These are phyloP conservation scores for Penicillium desertorum DNA, from an alignment of 495 filamentous ascomycete species.

Conservation along the genomic window DNA sequence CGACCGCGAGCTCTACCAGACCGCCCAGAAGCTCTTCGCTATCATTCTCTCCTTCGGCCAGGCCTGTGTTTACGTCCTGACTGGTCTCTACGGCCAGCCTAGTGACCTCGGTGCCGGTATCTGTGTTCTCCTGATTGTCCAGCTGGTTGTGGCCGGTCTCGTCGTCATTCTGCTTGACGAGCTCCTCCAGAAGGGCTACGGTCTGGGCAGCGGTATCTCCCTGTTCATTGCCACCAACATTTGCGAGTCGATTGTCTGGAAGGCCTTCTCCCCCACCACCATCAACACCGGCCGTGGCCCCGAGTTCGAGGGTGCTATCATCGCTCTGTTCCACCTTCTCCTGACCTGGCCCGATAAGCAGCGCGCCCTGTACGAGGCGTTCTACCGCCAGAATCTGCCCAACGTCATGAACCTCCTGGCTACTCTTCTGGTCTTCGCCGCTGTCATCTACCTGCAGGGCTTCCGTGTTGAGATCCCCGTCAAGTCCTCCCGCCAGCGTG, in stretches of 20 bases:
- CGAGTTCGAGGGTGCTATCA: conserved; percentile 98
- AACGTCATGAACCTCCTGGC: conserved; percentile 99
- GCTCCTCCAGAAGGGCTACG: conserved; percentile 98
- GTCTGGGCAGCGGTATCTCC: conserved; percentile 96
- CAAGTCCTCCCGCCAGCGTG: conserved; percentile 98
- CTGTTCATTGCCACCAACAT: conserved; percentile 99
- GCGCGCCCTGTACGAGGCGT: conserved; percentile 93
- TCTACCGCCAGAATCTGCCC: conserved; percentile 98
- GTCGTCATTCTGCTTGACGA: conserved; percentile 99
- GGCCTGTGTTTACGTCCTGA: conserved; percentile 94
- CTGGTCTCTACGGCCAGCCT: conserved; percentile 94
- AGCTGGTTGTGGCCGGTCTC: conserved; percentile 93
- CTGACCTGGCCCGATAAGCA: conserved; percentile 99
- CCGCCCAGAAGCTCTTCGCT: conserved; percentile 98
- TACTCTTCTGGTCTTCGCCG: conserved; percentile 88
- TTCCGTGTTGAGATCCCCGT: conserved; percentile 99
- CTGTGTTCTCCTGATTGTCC: conserved; percentile 94
- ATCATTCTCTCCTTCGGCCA: conserved; percentile 97
- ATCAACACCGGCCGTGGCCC: conserved; percentile 99
- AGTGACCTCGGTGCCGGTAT: conserved; percentile 96
- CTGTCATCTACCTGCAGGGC: conserved; percentile 99
- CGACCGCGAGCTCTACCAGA: conserved; percentile 99
- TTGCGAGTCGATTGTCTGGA: conserved; percentile 99
- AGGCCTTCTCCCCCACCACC: conserved; percentile 97
- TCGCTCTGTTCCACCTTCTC: conserved; percentile 96